These are phyloP conservation scores for Pseudonectria foliicola DNA, from an alignment of 2,329 filamentous ascomycete species.

Conservation along the genomic window DNA sequence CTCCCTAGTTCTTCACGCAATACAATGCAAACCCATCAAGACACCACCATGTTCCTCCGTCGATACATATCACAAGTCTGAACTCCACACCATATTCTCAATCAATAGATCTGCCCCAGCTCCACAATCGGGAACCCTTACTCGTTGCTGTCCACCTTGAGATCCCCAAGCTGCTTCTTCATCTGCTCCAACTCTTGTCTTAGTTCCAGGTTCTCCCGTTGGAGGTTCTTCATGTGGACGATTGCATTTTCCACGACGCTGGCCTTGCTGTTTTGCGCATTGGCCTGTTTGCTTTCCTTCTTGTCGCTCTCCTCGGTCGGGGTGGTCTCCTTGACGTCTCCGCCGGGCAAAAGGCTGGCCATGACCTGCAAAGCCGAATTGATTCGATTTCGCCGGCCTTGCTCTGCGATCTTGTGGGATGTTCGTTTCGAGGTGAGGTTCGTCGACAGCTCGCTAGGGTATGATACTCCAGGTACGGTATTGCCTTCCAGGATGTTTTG, in stretches of 20 bases:
- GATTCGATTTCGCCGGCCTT: slow-evolving; percentile 89
- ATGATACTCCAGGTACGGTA: slow-evolving; percentile 79
- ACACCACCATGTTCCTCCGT: no score
- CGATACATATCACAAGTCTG: no score
- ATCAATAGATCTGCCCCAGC: no score
- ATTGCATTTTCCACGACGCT: slow-evolving; percentile 97
- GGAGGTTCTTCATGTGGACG: slow-evolving; percentile 82
- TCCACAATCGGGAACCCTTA: no score
- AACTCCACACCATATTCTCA: no score
- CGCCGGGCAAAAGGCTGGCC: slow-evolving; percentile 70
- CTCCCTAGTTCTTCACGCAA: no score
- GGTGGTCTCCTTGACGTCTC: slow-evolving; percentile 32
- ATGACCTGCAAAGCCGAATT: slow-evolving; percentile 92
- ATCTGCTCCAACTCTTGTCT: slow-evolving; percentile 50
- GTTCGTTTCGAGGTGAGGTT: slow-evolving; percentile 95
- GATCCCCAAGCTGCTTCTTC: slow-evolving; percentile 25
- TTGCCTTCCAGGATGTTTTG: slow-evolving; percentile 96
- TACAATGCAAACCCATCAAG: no score
- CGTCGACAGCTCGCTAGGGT: slow-evolving; percentile 83
- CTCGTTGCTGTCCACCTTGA: slow-evolving; percentile 10
- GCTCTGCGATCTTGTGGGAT: slow-evolving; percentile 95
- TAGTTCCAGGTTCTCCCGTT: slow-evolving; percentile 63
- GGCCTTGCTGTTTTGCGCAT: slow-evolving; percentile 77
- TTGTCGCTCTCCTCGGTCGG: slow-evolving; percentile 37
- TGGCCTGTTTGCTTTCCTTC: slow-evolving; percentile 40